Base-by-base conservation (phyloP, 2,329 filamentous ascomycete genomes). In the Paramyrothecium sp. region DNA sequence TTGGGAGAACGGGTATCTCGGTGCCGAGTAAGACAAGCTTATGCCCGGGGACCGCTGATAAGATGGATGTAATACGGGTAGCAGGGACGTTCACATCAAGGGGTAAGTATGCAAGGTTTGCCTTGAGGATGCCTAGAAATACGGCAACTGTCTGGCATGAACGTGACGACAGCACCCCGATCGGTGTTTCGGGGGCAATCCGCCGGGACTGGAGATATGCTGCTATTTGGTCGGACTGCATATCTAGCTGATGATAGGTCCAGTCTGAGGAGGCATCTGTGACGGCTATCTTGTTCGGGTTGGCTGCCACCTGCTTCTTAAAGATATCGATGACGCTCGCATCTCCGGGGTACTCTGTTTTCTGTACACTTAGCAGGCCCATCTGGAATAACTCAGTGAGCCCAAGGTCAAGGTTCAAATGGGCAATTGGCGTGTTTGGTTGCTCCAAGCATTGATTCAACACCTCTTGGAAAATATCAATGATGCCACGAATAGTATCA, bases 91-190 rank as follows among this genome's bases (percentile, higher is more conserved):
- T 60, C 22, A 56, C 46, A 34, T 63, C 61, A 8, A 63, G 46
- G 3, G 61, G 61, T 2, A 63, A 26, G 47, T 63, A 63, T 2
- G 59, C 59, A 3, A 60, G 44, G 26, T 34, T 55, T 2, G 61
- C 57, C 20, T 63, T 63, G 21, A 63, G 48, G 53, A 61, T 56
- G 19, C 59, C 59, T 16, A 61, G 22, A 38, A 60, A 55, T 16
- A 57, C 54, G 11, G 56, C 47, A 19, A 59, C 33, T 17, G 57
- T 60, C 22, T 57, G 41, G 16, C 61, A 61, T 10, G 57, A 61
- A 2, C 62, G 60, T 10, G 26, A 30, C 3, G 59, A 50, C 13
- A 58, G 49, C 16, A 63, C 55, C 3, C 57, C 57, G 1, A 63
- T 55, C 1, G 58, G 34, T 3, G 51, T 58, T 41, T 60, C 61